Base-by-base conservation (phyloP, 495 filamentous ascomycete species). In the Penicillium waksmanii region DNA sequence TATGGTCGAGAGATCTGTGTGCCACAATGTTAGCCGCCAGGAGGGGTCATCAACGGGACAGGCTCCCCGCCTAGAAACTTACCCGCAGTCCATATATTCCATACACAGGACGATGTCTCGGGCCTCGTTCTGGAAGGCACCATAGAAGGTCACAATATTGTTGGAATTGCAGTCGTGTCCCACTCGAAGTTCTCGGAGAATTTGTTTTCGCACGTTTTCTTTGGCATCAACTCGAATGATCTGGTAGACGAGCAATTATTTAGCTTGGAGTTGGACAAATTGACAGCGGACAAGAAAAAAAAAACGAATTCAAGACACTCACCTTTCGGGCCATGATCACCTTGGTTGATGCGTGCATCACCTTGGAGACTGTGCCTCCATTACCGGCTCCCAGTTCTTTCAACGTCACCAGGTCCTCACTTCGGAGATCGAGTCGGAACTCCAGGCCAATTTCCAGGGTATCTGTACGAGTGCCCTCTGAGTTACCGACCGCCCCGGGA, bases 41-140 rank as follows among this genome's bases (percentile, higher is more conserved):
- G 54, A 21, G 40, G 27, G 27, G 27, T 31, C 18, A 43, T 44
- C n/a, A 40, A 34, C 42, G 27, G 33, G 17, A 13, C 36, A 13
- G 11, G 25, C 23, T 48, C 63, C 50, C 19, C 38, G 38, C n/a
- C 47, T 51, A 40, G 42, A 13, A 17, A 76, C 87, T 72, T 84
- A 98, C 95, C 96, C 96, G 75, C 92, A 91, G 79, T 98, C 95
- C 93, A 96, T 96, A 68, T 98, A 97, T 72, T 98, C 95, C 95
- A 98, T 98, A 72, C 95, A 98, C 89, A 98, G 89, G 59, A 97
- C 92, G 60, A 98, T 96, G 77, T 98, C 95, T 62, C 95, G 90
- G 47, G 88, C 89, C 64, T 97, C 92, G 66, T 96, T 97, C 57
- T 97, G 84, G 75, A 98, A 98, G 21, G 95, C 95, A 49, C 95